Conservation (phyloP, 140 eudicot genomes). For the Oenanthe javanica region DNA sequence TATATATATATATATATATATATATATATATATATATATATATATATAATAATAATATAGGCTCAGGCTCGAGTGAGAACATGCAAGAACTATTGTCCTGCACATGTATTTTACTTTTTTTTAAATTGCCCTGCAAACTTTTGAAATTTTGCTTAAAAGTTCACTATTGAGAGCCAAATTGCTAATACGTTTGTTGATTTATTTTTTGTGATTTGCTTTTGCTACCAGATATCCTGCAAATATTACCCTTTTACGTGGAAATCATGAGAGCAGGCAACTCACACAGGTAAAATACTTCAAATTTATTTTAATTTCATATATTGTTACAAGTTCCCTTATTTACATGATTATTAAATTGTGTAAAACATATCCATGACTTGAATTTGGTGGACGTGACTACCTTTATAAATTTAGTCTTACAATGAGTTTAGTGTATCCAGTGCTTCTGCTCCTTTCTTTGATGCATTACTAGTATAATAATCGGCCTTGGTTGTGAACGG, state of each 20-base stretch:
- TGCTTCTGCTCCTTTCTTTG: neutral
- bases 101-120: neutral
- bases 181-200: neutral
- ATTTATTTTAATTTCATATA: neutral
- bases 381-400: neutral
- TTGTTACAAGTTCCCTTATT: neutral
- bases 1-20: too few relatives aligned
- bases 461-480: neutral
- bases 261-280: conserved; percentile 96
- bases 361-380: neutral
- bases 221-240: conserved; percentile 85
- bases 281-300: conserved; percentile 51
- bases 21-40: too few relatives aligned
- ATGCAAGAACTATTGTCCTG: too few relatives aligned
- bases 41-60: too few relatives aligned
- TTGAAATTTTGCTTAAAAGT: neutral
- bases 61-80: too few relatives aligned
- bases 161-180: neutral
- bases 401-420: neutral
- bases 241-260: conserved; percentile 92
- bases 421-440: neutral
- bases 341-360: neutral
- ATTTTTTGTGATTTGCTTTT: neutral
- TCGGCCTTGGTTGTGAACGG: too few relatives aligned
- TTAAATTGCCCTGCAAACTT: neutral